phyloP scores from a whole-genome alignment of 169 alveolate genomes.

The Eimeria sp. region DNA sequence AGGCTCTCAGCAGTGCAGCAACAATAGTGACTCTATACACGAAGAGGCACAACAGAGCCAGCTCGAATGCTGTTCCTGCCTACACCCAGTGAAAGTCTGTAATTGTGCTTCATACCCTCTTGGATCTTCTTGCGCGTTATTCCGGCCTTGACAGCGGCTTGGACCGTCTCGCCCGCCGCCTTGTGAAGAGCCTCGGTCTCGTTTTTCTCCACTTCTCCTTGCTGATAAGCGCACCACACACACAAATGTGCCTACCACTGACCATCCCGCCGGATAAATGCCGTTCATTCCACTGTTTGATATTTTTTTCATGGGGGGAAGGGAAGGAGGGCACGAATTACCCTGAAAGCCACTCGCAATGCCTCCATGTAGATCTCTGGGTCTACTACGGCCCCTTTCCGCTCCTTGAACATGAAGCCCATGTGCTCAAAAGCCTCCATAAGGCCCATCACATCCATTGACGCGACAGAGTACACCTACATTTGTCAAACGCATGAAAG shows the following conservation, averaged over 20 bases:
- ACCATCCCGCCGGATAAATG: background rate
- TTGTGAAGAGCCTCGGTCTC: constrained; percentile 70
- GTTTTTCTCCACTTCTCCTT: constrained; percentile 81
- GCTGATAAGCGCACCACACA: background rate
- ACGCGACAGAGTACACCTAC: constrained; percentile 88
- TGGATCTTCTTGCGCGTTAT: constrained; percentile 65
- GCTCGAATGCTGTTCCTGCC: background rate
- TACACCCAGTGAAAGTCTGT: background rate
- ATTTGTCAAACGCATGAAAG: background rate
- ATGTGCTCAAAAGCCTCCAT: constrained; percentile 93
- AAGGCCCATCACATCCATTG: constrained; percentile 90
- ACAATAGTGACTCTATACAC: background rate
- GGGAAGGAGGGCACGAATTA: background rate
- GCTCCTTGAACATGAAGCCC: constrained; percentile 91
- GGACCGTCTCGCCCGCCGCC: constrained; percentile 77
- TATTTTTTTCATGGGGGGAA: background rate
- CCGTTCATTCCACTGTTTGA: background rate
- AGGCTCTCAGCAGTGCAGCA: no score
- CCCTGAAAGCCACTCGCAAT: constrained; percentile 87
- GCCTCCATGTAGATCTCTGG: constrained; percentile 93
- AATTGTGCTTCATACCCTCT: constrained; percentile 39
- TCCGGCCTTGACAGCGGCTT: constrained; percentile 80
- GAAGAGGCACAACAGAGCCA: background rate
- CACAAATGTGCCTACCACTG: background rate
- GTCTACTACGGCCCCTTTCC: constrained; percentile 86